phyloP scores from a whole-genome alignment of 1,284 basidiomycete genomes.

The Coniophora puteana region DNA sequence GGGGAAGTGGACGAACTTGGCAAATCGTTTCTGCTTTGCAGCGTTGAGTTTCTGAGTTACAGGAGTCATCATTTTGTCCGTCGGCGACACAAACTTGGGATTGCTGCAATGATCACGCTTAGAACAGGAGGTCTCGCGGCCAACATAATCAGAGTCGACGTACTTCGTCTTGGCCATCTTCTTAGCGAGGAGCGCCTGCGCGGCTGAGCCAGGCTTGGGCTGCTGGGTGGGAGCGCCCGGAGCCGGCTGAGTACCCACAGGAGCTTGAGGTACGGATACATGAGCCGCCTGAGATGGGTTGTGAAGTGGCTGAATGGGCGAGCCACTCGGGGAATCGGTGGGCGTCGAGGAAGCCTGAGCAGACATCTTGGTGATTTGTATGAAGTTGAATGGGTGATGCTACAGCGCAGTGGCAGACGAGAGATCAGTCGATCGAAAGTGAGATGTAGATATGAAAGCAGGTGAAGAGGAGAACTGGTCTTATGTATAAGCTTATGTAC shows the following conservation, averaged over 20 bases:
- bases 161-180: slow-evolving; percentile 82
- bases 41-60: slow-evolving; percentile 85
- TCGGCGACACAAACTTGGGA: slow-evolving; percentile 82
- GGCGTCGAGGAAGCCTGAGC: slow-evolving; percentile 53
- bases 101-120: slow-evolving; percentile 42
- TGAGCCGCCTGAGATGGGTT: slow-evolving; percentile 79
- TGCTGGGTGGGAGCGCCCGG: slow-evolving; percentile 43
- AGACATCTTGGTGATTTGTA: slow-evolving; percentile 46
- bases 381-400: too few relatives aligned
- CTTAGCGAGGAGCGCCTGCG: slow-evolving; percentile 85
- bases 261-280: slow-evolving; percentile 74
- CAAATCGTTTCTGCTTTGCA: slow-evolving; percentile 89
- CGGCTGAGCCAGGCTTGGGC: slow-evolving; percentile 74
- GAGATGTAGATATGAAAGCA: too few relatives aligned
- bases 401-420: too few relatives aligned
- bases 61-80: slow-evolving; percentile 91
- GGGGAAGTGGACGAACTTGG: slow-evolving; percentile 57
- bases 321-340: slow-evolving; percentile 56
- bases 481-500: too few relatives aligned
- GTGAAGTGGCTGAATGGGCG: slow-evolving; percentile 76
- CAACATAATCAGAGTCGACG: slow-evolving; percentile 26
- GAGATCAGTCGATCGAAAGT: too few relatives aligned
- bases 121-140: slow-evolving; percentile 2
- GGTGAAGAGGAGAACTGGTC: too few relatives aligned
- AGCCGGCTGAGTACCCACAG: slow-evolving; percentile 61